Base-by-base conservation (phyloP, 176 grass and related monocot species). In the Oryza rufipogon region DNA sequence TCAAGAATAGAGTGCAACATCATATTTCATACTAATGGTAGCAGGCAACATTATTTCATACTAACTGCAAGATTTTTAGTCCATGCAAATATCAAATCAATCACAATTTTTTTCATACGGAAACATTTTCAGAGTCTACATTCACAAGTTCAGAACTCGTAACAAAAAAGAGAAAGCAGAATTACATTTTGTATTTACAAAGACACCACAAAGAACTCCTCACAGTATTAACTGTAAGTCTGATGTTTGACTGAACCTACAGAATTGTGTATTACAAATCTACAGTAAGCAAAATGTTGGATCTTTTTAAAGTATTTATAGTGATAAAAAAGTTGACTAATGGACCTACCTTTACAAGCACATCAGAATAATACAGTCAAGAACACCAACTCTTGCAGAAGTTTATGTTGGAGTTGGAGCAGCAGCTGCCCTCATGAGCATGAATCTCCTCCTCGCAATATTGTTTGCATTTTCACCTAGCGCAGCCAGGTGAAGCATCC, bases 401-500 rank as follows among this genome's bases (percentile, higher is more conserved):
- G 64, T 74, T 79, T 78, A 91, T 19, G 76, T 79, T 15, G 79
- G 74, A 69, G 70, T 73, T 69, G 82, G 76, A 38, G 83, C 52
- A 77, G 86, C 72, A 2, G 71, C 75, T 81, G 80, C 77, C 60
- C 65, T 89, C 88, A 92, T 90, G 28, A 88, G 10, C 80, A 88
- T 77, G 78, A 92, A 88, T 88, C 90, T 95, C 80, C 93, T 92
- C 76, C 60, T 88, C 2, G 58, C 85, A 75, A 88, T 48, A 71
- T 56, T 79, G 75, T 90, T 88, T 70, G 86, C 85, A 87, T 76
- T 90, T 83, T 95, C 90, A 64, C 88, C 80, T 67, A 92, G 69
- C 23, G 89, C 91, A 68, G 88, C 88, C 19, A 95, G 88, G 78
- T 92, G 93, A 85, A 95, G 80, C 90, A 95, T 95, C 82, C 90